phyloP scores from a whole-genome alignment of 352 stramenopile genomes.

The Achlya hypogyna region DNA sequence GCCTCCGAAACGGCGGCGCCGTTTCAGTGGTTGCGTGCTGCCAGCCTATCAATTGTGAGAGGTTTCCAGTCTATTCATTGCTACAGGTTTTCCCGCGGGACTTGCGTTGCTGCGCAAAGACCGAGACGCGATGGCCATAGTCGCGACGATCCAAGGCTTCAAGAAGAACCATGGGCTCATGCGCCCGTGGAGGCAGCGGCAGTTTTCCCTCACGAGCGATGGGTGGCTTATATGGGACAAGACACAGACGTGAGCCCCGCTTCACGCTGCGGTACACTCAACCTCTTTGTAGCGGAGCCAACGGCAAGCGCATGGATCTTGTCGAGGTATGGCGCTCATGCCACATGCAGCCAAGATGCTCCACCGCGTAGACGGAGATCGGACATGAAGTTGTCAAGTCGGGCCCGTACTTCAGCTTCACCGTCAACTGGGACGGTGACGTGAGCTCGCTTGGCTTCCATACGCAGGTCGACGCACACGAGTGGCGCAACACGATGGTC shows the following conservation, averaged over 20 bases:
- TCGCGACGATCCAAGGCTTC: constrained; percentile 6
- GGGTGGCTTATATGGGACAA: constrained; percentile 20
- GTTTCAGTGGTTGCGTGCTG: neutral
- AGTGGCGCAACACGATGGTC: constrained; percentile 15
- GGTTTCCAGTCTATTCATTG: neutral
- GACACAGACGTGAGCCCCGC: constrained; percentile 2
- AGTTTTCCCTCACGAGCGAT: constrained; percentile 15
- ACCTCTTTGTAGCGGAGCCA: constrained; percentile 4
- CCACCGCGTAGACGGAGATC: constrained; percentile 8
- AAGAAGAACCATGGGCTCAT: constrained; percentile 21
- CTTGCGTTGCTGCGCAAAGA: neutral
- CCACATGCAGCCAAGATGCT: neutral
- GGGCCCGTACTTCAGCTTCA: constrained; percentile 10
- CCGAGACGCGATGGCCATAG: constrained; percentile 7
- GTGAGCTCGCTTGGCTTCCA: constrained; percentile 8
- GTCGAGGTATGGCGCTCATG: constrained; percentile 4
- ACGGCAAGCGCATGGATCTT: constrained; percentile 15
- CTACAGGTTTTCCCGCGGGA: neutral
- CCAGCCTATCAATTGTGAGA: neutral
- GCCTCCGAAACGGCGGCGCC: neutral
- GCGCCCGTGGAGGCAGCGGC: constrained; percentile 11
- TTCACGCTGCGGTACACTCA: neutral
- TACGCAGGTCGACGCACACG: constrained; percentile 4
- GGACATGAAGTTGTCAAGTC: neutral
- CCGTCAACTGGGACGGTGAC: constrained; percentile 7